These are phyloP conservation scores for Trametes pubescens DNA, from an alignment of 1,284 basidiomycete species.

Conservation along the genomic window DNA sequence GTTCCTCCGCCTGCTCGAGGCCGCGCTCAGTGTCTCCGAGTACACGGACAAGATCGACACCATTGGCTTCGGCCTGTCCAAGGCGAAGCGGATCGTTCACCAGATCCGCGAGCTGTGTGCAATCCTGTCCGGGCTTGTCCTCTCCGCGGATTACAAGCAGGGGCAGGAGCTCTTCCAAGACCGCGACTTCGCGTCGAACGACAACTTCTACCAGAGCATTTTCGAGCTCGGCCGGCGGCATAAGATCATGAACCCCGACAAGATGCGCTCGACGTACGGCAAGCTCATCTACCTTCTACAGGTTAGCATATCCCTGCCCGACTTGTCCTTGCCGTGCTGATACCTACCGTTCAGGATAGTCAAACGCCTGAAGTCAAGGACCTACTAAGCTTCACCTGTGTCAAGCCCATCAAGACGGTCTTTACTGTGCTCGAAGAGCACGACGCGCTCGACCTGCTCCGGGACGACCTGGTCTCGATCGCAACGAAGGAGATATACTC, in stretches of 20 bases:
- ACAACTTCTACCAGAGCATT: slow-evolving; percentile 76
- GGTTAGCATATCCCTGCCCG: slow-evolving; percentile 47
- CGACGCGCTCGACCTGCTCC: slow-evolving; percentile 69
- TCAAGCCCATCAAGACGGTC: slow-evolving; percentile 77
- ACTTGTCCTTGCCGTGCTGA: not conserved
- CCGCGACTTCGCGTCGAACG: slow-evolving; percentile 79
- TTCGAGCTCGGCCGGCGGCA: slow-evolving; percentile 84
- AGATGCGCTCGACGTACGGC: slow-evolving; percentile 86
- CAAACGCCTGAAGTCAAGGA: slow-evolving; percentile 80
- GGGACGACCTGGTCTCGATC: slow-evolving; percentile 72
- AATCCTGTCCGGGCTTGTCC: slow-evolving; percentile 79
- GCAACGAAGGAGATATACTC: slow-evolving; percentile 84
- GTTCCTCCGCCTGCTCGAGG: slow-evolving; percentile 80
- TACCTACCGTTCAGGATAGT: slow-evolving; percentile 63
- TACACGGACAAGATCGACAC: slow-evolving; percentile 89
- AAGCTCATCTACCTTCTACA: slow-evolving; percentile 84
- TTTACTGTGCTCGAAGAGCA: slow-evolving; percentile 68
- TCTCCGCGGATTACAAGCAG: slow-evolving; percentile 83
- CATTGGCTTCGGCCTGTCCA: slow-evolving; percentile 74
- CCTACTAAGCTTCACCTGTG: slow-evolving; percentile 76
- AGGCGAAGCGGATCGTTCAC: slow-evolving; percentile 81
- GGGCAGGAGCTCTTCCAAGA: slow-evolving; percentile 85
- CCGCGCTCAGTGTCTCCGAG: slow-evolving; percentile 81
- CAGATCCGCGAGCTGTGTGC: slow-evolving; percentile 86
- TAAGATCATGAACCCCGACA: slow-evolving; percentile 88